A percentile compares a stretch with the other conserved stretches of the same genome.
Conservation (phyloP, 805 yeast genomes). For the Yueomyces sp. region DNA sequence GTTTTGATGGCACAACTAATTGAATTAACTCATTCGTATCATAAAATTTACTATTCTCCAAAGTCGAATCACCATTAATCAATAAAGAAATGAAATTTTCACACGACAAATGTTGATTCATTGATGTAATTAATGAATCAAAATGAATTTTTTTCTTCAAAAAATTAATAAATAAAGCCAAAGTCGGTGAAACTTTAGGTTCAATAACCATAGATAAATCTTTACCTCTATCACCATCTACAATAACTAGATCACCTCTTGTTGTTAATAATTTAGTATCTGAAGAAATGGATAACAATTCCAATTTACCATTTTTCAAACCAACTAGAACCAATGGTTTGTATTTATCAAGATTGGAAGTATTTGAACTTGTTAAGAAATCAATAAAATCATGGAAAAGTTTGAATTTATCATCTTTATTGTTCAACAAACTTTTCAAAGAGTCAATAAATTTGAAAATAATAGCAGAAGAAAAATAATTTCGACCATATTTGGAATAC, state of each 20-base stretch:
- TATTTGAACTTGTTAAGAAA: slow-evolving; percentile 8
- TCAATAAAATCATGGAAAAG: slow-evolving; percentile 19
- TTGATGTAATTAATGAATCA: slow-evolving; percentile 22
- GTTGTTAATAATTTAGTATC: slow-evolving; percentile 47
- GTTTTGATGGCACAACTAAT: slow-evolving; percentile 63
- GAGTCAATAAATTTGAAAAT: slow-evolving; percentile 29
- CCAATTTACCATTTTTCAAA: slow-evolving; percentile 54
- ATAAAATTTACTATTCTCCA: slow-evolving; percentile 16
- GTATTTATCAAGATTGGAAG: neutral
- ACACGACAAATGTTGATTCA: slow-evolving; percentile 20
- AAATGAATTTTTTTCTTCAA: slow-evolving; percentile 58
- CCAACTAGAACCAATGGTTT: slow-evolving; percentile 32
- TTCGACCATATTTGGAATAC: slow-evolving; percentile 32
- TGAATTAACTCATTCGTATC: slow-evolving; percentile 33
- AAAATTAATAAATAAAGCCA: slow-evolving; percentile 61
- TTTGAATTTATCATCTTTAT: neutral
- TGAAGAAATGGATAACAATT: slow-evolving; percentile 54
- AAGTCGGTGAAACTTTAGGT: slow-evolving; percentile 46
- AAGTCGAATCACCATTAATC: slow-evolving; percentile 12
- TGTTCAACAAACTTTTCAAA: slow-evolving; percentile 13
- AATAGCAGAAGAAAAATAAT: slow-evolving; percentile 40
- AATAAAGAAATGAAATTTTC: slow-evolving; percentile 16
- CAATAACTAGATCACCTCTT: slow-evolving; percentile 54
- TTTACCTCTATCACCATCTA: slow-evolving; percentile 78
- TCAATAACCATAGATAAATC: slow-evolving; percentile 64